These are phyloP conservation scores for Penicillium sp. DNA, from an alignment of 2,329 filamentous ascomycete genomes.

Conservation along the genomic window DNA sequence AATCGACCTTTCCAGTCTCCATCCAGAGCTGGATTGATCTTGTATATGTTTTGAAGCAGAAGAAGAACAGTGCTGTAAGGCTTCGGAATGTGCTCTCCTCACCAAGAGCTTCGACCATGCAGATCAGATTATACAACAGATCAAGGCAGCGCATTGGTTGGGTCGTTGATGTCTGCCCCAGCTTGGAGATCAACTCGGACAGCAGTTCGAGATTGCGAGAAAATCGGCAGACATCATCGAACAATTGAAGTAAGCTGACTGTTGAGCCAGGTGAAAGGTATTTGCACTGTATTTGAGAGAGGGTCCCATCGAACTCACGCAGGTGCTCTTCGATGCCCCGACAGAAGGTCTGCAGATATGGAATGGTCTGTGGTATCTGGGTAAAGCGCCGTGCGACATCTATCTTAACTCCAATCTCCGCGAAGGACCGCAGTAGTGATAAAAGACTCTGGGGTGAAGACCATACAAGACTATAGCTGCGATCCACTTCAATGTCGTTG, in stretches of 20 bases:
- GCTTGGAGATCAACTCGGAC: slow-evolving; percentile 55
- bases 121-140: slow-evolving; percentile 65
- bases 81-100: slow-evolving; percentile 58
- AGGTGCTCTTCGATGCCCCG: slow-evolving; percentile 57
- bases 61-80: slow-evolving; percentile 66
- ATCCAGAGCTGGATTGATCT: slow-evolving; percentile 79
- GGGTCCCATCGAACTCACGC: slow-evolving; percentile 51
- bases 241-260: slow-evolving; percentile 62
- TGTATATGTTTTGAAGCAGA: slow-evolving; percentile 77
- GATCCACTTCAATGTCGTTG: slow-evolving; percentile 34
- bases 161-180: slow-evolving; percentile 43
- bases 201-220: slow-evolving; percentile 57
- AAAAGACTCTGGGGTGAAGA: slow-evolving; percentile 29
- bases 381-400: slow-evolving; percentile 48
- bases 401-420: slow-evolving; percentile 47
- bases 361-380: slow-evolving; percentile 44
- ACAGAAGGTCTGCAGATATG: slow-evolving; percentile 67
- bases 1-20: slow-evolving; percentile 65
- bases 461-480: slow-evolving; percentile 34
- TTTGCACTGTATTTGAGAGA: slow-evolving; percentile 57
- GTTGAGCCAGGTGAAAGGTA: slow-evolving; percentile 54
- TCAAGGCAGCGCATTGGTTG: slow-evolving; percentile 71
- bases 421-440: slow-evolving; percentile 41
- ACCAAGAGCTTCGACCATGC: slow-evolving; percentile 64
- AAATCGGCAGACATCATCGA: slow-evolving; percentile 52